Evolutionary conservation across 192 early-diverging fungal genomes (phyloP), one percentile per base, ranked within the genome.

Genomic region (Spizellomyces punctatus): DNA sequence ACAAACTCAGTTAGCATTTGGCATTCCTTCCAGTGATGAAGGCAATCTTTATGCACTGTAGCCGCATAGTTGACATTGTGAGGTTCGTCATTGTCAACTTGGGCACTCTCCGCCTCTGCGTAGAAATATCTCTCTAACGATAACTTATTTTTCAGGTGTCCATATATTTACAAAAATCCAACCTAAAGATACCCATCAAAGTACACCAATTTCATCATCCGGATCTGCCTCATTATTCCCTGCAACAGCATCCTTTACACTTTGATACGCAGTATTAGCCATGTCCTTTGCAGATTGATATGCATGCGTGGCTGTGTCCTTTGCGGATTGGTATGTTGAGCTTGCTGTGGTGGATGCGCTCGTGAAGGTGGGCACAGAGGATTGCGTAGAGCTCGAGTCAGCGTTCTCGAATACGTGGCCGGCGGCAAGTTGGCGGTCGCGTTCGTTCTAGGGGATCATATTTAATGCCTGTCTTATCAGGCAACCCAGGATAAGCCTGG

Each of bases 141-240:
- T 36, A 36, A 36, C 27, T 36, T 36, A 36, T 36, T 36, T 36
- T 36, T 36, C 27, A 36, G 27, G 27, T 3, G 27, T 36, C 27
- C 27, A 36, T 36, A 36, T 36, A 36, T 36, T 36, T 36, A 36
- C 27, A 54, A 54, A 52, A 54, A 54, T 54, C 50, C 50, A 54
- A 54, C 14, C 17, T 54, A 12, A 54, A 54, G 12, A 54, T 54
- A n/a, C 50, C 12, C 50, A 54, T 54, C 17, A 54, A 19, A 54
- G 17, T 19, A 54, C 50, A 12, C 27, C 58, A 60, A 60, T 60
- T 36, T 60, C 58, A n/a, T 60, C 58, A 10, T 60, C 58, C 0
- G 16, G 17, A 36, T 60, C 58, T 22, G 16, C 16, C 58, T 60
- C 22, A 12, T 12, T 27, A 60, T 60, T 36, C 10, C 27, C 58